phyloP scores from a whole-genome alignment of 2,329 filamentous ascomycete species.

The Fusarium liriodendri region DNA sequence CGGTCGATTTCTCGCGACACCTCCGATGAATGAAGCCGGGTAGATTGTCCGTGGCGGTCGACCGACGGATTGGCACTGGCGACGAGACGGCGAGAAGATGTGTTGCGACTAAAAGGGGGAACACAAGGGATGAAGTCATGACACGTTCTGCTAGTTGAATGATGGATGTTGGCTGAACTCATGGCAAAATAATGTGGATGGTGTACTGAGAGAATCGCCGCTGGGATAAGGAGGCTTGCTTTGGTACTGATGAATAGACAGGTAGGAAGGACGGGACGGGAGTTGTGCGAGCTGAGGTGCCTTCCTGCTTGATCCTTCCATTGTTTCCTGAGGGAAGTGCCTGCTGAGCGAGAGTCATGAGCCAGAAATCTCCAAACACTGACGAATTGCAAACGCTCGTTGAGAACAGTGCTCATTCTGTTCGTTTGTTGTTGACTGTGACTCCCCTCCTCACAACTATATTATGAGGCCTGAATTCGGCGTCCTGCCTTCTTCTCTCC shows the following conservation, averaged over 20 bases:
- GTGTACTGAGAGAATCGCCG: too few relatives aligned
- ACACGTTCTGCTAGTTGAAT: too few relatives aligned
- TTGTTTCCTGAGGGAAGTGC: not conserved
- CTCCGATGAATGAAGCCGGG: not conserved
- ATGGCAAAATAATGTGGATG: too few relatives aligned
- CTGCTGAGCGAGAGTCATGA: too few relatives aligned
- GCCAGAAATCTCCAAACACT: not conserved
- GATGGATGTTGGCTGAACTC: too few relatives aligned
- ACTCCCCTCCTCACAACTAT: not conserved
- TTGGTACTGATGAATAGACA: not conserved
- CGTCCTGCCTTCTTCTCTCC: not conserved
- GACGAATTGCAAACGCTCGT: not conserved
- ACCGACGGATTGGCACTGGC: not conserved
- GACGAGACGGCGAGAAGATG: not conserved
- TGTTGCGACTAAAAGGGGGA: not conserved
- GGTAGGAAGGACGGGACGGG: not conserved
- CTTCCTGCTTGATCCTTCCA: not conserved
- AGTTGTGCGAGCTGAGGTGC: not conserved
- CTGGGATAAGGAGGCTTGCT: not conserved
- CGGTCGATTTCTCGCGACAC: not conserved
- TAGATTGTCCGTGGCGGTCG: not conserved
- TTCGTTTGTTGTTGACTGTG: not conserved
- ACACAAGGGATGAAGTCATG: not conserved
- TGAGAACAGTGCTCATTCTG: not conserved
- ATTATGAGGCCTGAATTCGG: not conserved